Percentiles rank a stretch among this genome's conserved stretches.
These are phyloP conservation scores for Scutellaria galericulata DNA, from an alignment of 257 asterid genomes.

Conservation along the genomic window DNA sequence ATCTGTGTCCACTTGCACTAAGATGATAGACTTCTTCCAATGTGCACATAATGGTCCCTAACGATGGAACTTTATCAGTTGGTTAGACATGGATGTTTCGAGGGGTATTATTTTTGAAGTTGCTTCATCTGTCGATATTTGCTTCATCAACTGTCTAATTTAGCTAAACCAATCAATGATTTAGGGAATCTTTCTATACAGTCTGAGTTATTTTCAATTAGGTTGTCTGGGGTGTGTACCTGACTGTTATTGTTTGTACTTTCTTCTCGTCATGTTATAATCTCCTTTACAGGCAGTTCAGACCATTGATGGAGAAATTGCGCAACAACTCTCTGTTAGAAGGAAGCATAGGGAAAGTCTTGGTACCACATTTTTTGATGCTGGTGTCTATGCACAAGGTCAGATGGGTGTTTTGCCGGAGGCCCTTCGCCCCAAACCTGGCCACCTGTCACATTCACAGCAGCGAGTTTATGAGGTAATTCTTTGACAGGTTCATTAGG, in stretches of 20 bases:
- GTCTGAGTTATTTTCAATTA: not conserved
- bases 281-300: constrained; percentile 73
- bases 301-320: constrained; percentile 88
- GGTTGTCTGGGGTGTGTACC: constrained; percentile 1
- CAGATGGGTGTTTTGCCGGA: constrained; percentile 84
- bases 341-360: constrained; percentile 84
- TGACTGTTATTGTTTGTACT: constrained; percentile 1
- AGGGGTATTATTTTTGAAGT: constrained; percentile 7
- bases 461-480: constrained; percentile 96
- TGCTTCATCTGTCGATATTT: constrained; percentile 14
- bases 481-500: constrained; percentile 24
- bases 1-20: not conserved
- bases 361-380: constrained; percentile 72
- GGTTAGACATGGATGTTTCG: not conserved
- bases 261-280: constrained; percentile 15
- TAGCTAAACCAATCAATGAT: not conserved
- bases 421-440: constrained; percentile 96
- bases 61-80: not conserved
- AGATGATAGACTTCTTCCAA: constrained; percentile 5
- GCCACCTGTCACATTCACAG: constrained; percentile 85
- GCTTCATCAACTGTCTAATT: not conserved
- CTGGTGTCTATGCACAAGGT: constrained; percentile 70
- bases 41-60: constrained; percentile 5
- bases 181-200: not conserved
- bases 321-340: constrained; percentile 73